Evolutionary conservation across 1,284 basidiomycete species (phyloP), one percentile per base, ranked within the genome.

Genomic region (Heliocybe sulcata): DNA sequence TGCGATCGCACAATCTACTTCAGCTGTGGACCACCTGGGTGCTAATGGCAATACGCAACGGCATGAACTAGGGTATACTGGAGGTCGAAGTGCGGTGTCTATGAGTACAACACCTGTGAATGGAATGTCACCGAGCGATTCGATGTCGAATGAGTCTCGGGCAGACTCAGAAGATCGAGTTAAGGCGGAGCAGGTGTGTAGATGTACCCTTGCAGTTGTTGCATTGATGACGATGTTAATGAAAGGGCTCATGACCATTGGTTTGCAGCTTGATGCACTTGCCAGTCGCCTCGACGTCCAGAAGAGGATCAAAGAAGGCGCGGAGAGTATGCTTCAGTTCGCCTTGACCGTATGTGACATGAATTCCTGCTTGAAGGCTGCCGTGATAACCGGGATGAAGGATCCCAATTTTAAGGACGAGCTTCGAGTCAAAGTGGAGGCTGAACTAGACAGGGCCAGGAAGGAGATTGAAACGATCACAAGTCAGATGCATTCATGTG

Each of bases 271-370:
- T 51, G 80, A 82, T 48, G 71, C 76, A n/a, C 75, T 94, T 33
- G 80, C 79, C 49, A 77, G 76, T 57, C 81, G 83, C 66, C 77
- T 92, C 38, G 79, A 82, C 58, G 75, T 85, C 57, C 85, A 91
- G 68, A 82, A 80, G 58, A 81, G 86, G 56, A 91, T 94, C 63
- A 89, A 83, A 65, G 90, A 92, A 68, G 92, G 92, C 16, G 92
- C 92, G 1, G 90, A 92, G 70, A 90, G 87, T 58, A 75, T 94
- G 54, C 72, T 94, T 49, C 81, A 82, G 58, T 82, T 88, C 69
- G 73, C 78, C 26, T 69, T 89, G 38, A 76, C 75, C 53, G 87
- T 89, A 64, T 60, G 77, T 67, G 23, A 2, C 35, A 19, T 51
- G 20, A 19, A 54, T 45, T 33, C 29, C 54, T 57, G 38, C 4